A percentile compares a stretch with the other conserved stretches of the same genome.
Conservation (phyloP, 306 rosid species). For the Gynostemma pentaphyllum region DNA sequence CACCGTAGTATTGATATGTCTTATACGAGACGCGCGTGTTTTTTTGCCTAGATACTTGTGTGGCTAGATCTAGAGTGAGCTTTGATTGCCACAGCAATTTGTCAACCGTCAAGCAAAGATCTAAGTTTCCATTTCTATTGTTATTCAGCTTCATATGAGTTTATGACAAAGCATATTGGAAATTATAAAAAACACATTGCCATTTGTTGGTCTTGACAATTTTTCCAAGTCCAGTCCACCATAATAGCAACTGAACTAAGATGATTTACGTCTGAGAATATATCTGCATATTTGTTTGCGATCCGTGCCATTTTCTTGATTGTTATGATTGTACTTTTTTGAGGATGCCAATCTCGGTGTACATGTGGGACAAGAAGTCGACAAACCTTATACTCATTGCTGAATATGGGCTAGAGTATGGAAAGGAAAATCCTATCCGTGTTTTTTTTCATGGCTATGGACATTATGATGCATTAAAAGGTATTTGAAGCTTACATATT, state of each 20-base stretch:
- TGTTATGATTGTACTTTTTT: constrained; percentile 11
- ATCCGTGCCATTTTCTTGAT: neutral
- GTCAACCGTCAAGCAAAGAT: no score
- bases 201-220: neutral
- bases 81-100: neutral
- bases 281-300: neutral
- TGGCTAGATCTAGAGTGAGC: neutral
- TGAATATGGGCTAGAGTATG: constrained; percentile 74
- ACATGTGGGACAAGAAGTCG: constrained; percentile 41
- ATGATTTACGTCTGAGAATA: no score
- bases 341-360: constrained; percentile 82
- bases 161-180: neutral
- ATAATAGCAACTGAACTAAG: neutral
- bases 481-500: no score
- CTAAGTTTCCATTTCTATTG: neutral
- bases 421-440: constrained; percentile 48
- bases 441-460: constrained; percentile 67
- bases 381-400: constrained; percentile 44
- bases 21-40: no score
- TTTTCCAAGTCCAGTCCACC: neutral
- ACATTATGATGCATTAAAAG: constrained; percentile 56
- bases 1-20: no score
- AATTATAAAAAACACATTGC: neutral
- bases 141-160: no score
- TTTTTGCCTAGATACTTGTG: no score